Percentiles rank a stretch among this genome's conserved stretches.
phyloP scores from a whole-genome alignment of 2,329 filamentous ascomycete genomes.

The Chalaropsis thielavioides region DNA sequence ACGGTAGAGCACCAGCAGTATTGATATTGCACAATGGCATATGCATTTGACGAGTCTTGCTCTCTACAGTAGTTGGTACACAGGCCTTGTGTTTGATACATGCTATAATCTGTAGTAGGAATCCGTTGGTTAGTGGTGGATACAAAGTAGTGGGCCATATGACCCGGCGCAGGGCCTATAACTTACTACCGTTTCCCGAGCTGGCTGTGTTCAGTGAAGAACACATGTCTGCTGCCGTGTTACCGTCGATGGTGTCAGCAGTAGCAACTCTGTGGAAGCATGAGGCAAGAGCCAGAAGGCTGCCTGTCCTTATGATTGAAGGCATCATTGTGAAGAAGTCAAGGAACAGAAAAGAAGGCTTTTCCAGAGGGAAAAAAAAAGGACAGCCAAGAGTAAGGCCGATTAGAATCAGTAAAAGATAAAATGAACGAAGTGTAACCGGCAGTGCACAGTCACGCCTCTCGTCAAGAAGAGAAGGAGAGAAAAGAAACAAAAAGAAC shows the following conservation, averaged over 20 bases:
- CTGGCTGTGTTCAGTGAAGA: constrained; percentile 26
- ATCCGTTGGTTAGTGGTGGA: constrained; percentile 7
- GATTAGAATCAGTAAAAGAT: not conserved
- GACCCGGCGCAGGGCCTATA: not conserved
- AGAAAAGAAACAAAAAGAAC: not conserved
- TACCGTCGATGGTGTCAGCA: constrained; percentile 12
- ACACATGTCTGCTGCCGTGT: constrained; percentile 19
- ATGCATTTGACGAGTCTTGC: constrained; percentile 37
- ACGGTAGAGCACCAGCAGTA: constrained; percentile 65
- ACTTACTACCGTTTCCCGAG: constrained; percentile 32
- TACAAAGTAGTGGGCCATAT: not conserved
- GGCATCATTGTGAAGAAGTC: constrained; percentile 2
- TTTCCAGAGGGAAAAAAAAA: not conserved
- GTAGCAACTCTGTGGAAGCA: not conserved
- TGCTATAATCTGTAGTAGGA: constrained; percentile 32
- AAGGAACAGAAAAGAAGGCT: not conserved
- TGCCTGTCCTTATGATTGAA: not conserved
- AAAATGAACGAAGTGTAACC: not conserved
- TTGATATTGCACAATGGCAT: constrained; percentile 50
- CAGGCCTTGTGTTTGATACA: constrained; percentile 54
- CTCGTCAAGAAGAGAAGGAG: not conserved
- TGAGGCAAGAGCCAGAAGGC: constrained; percentile 1
- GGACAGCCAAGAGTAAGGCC: not conserved
- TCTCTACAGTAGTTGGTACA: constrained; percentile 46
- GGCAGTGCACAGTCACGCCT: not conserved